Percentiles rank a stretch among this genome's conserved stretches.
Evolutionary conservation across 2,329 filamentous ascomycete species (phyloP).

Genomic region (Cercospora nicotianae): DNA sequence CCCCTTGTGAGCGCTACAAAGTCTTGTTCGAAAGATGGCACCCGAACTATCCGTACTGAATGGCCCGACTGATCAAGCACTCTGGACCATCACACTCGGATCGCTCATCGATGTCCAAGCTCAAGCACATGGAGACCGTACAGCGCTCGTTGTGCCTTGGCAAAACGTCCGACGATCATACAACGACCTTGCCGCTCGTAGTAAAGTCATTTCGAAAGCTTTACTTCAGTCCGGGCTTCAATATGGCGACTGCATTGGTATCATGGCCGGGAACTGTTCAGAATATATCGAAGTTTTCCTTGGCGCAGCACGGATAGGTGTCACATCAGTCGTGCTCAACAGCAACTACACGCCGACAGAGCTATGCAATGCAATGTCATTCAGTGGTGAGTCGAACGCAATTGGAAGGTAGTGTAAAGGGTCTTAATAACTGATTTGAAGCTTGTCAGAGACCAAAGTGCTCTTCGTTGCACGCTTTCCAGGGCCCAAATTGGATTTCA

Average conservation of each 20-base stretch:
- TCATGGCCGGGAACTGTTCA: neutral
- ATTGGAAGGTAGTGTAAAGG: neutral
- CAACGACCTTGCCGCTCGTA: neutral
- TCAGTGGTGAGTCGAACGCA: neutral
- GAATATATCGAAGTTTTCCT: neutral
- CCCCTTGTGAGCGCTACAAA: neutral
- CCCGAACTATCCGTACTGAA: neutral
- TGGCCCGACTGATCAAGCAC: neutral
- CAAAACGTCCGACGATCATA: neutral
- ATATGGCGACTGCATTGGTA: neutral
- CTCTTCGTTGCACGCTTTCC: neutral
- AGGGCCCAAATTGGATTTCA: neutral
- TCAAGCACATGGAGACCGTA: neutral
- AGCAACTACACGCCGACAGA: neutral
- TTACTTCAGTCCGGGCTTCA: neutral
- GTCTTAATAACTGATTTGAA: neutral
- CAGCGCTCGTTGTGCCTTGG: neutral
- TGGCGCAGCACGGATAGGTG: neutral
- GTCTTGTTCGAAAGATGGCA: neutral
- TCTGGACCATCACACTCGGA: neutral
- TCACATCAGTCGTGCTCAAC: neutral
- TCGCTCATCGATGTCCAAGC: neutral
- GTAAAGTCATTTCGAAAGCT: neutral
- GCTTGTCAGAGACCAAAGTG: neutral
- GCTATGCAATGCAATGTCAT: neutral